Conservation (phyloP, 2,329 filamentous ascomycete species). For the Fusarium nodosum region DNA sequence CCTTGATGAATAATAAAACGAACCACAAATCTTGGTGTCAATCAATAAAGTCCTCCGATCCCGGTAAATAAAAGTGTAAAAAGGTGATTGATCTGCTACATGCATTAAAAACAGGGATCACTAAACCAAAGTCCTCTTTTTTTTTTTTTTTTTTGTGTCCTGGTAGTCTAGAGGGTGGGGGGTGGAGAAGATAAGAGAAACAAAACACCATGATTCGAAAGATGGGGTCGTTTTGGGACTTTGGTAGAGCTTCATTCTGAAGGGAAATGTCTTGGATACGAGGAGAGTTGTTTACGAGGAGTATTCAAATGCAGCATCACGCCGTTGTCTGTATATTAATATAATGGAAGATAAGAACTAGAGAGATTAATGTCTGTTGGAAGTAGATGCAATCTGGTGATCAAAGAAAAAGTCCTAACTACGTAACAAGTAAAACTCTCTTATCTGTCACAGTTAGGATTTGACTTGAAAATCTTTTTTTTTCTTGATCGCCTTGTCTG, state of each 20-base stretch:
- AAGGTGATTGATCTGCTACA: slow-evolving; percentile 14
- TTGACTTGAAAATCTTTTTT: not conserved
- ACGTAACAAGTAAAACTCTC: not conserved
- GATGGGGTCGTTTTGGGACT: slow-evolving; percentile 36
- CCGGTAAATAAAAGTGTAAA: slow-evolving; percentile 34
- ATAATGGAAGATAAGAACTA: not conserved
- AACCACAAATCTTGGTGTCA: not conserved
- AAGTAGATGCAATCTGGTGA: not conserved
- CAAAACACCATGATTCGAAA: slow-evolving; percentile 36
- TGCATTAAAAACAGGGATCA: slow-evolving; percentile 24
- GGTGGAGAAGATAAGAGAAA: not conserved
- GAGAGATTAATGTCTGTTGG: not conserved
- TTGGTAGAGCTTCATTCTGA: slow-evolving; percentile 39
- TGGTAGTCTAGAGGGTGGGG: not conserved
- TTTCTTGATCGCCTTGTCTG: slow-evolving; percentile 21
- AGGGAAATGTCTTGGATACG: not conserved
- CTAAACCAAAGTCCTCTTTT: slow-evolving; percentile 34
- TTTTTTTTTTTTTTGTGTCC: too few relatives aligned
- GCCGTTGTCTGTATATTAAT: not conserved
- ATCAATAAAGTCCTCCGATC: not conserved
- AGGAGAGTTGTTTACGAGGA: not conserved
- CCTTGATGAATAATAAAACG: too few relatives aligned
- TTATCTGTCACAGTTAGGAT: not conserved
- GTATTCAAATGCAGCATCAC: not conserved
- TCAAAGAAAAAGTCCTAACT: not conserved